Evolutionary conservation across 73 alveolate species (phyloP).

Genomic region (Paramecium bursaria): DNA sequence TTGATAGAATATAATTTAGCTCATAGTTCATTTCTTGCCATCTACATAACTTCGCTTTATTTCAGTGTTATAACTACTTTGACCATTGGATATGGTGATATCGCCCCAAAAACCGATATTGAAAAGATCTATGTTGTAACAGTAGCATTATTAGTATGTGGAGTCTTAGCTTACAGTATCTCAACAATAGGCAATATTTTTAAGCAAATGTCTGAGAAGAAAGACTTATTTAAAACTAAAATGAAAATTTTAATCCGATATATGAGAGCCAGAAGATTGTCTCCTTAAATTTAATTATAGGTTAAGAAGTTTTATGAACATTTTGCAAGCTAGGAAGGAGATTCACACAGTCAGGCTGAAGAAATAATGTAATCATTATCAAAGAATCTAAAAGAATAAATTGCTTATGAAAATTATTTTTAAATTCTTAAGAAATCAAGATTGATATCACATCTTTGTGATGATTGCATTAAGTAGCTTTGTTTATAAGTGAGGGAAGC

Average conservation of each 20-base stretch:
- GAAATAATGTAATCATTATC: conserved; percentile 21
- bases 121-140: conserved; percentile 54
- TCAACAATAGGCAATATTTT: conserved; percentile 43
- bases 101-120: conserved; percentile 57
- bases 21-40: conserved; percentile 1
- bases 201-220: conserved; percentile 24
- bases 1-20: conserved; percentile 9
- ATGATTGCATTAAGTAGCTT: background rate
- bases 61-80: conserved; percentile 55
- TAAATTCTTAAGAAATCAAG: conserved; percentile 3
- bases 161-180: conserved; percentile 52
- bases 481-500: conserved; percentile 23
- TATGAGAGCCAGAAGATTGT: conserved; percentile 5
- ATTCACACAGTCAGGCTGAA: conserved; percentile 23
- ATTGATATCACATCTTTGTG: conserved; percentile 4
- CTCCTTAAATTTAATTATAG: conserved; percentile 2
- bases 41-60: conserved; percentile 51
- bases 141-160: conserved; percentile 44
- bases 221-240: conserved; percentile 22
- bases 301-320: conserved; percentile 52
- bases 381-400: conserved; percentile 16
- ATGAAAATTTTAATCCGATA: background rate
- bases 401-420: conserved; percentile 10
- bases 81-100: conserved; percentile 71
- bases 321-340: background rate